Evolutionary conservation across 108 stramenopile genomes (phyloP).

Genomic region (Cyclotella baltica): DNA sequence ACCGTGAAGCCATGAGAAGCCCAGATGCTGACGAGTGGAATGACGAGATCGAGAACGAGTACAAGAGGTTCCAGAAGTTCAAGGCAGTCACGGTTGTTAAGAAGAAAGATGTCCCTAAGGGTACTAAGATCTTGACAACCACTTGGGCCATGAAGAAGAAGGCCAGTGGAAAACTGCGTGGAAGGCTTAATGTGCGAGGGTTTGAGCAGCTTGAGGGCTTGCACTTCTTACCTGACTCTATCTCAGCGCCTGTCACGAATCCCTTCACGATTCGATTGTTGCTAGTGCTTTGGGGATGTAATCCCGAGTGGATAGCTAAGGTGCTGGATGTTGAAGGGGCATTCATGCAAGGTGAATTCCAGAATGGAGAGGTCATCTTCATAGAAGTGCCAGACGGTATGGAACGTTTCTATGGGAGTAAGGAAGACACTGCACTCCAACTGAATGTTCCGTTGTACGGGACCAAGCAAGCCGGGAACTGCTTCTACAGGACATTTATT

Average conservation of each 20-base stretch:
- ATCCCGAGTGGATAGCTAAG: conserved; percentile 1
- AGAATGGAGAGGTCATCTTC: conserved; percentile 23
- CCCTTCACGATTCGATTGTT: not conserved
- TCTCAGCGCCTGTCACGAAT: not conserved
- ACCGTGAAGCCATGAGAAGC: not conserved
- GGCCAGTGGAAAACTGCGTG: too few relatives aligned
- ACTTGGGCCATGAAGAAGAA: too few relatives aligned
- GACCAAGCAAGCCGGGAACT: conserved; percentile 7
- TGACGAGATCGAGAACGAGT: not conserved
- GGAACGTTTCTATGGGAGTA: conserved; percentile 21
- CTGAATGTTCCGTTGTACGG: conserved; percentile 15
- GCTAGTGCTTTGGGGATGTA: not conserved
- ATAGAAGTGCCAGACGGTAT: conserved; percentile 29
- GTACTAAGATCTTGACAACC: too few relatives aligned
- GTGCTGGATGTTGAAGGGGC: conserved; percentile 17
- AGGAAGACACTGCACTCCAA: not conserved
- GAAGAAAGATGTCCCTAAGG: too few relatives aligned
- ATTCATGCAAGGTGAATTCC: conserved; percentile 27
- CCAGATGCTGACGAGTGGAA: not conserved
- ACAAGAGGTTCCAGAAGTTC: not conserved
- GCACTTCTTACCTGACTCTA: not conserved
- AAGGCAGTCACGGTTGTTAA: too few relatives aligned
- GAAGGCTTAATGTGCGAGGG: conserved; percentile 2
- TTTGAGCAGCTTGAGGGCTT: not conserved
- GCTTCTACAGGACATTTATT: conserved; percentile 8